These are phyloP conservation scores for Picea sitchensis DNA, from an alignment of 75 land plant genomes.

Conservation along the genomic window DNA sequence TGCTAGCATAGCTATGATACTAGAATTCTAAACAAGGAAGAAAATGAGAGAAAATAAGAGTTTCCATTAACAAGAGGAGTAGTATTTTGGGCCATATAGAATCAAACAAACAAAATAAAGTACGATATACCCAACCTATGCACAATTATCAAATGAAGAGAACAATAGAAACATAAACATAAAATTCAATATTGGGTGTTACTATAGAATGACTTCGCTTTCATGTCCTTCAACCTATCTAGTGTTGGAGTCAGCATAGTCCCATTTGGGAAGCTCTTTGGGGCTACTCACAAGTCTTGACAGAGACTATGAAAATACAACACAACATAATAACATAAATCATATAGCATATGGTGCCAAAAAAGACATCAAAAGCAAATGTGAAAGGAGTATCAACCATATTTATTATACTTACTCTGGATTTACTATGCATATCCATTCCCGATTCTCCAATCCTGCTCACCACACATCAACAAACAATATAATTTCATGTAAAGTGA, in stretches of 20 bases:
- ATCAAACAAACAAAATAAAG: no score
- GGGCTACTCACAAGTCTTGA: conserved; percentile 62
- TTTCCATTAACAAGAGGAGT: no score
- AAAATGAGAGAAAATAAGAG: no score
- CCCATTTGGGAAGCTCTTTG: conserved; percentile 84
- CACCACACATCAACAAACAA: conserved; percentile 8
- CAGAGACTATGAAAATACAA: conserved; percentile 38
- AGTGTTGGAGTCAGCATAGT: conserved; percentile 94
- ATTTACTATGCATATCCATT: conserved; percentile 76
- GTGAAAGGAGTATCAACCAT: background rate
- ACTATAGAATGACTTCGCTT: conserved; percentile 92
- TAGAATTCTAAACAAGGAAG: no score
- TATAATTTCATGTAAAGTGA: background rate
- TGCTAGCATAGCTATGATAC: no score
- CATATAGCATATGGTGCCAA: background rate
- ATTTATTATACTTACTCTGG: conserved; percentile 28
- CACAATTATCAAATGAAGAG: background rate
- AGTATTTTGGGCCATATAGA: no score
- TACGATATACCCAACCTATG: no score
- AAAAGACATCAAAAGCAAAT: background rate
- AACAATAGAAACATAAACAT: background rate
- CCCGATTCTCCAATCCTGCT: conserved; percentile 93
- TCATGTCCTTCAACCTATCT: conserved; percentile 91
- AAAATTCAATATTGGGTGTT: conserved; percentile 6
- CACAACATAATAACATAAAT: background rate